phyloP scores from a whole-genome alignment of 2,329 filamentous ascomycete species.

The Paramyrothecium roridum region DNA sequence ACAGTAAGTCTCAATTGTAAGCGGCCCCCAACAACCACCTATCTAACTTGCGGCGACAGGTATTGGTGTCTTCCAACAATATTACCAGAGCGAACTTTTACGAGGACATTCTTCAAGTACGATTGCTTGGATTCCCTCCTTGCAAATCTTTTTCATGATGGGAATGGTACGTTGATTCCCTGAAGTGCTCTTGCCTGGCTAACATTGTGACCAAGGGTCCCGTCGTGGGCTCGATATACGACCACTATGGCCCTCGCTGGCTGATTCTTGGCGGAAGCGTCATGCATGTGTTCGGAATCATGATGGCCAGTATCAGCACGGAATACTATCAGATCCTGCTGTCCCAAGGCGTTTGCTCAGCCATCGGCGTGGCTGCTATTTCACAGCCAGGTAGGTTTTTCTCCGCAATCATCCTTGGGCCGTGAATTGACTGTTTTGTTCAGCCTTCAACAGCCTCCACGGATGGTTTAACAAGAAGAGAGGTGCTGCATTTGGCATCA shows the following conservation, averaged over 20 bases:
- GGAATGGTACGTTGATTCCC: slow-evolving; percentile 29
- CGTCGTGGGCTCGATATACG: slow-evolving; percentile 60
- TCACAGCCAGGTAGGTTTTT: slow-evolving; percentile 23
- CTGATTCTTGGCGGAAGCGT: slow-evolving; percentile 51
- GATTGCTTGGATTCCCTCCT: slow-evolving; percentile 60
- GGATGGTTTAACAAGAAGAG: slow-evolving; percentile 31
- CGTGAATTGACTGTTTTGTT: background rate
- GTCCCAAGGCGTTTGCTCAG: slow-evolving; percentile 32
- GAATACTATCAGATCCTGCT: slow-evolving; percentile 39
- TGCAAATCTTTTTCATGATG: slow-evolving; percentile 55
- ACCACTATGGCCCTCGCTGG: slow-evolving; percentile 58
- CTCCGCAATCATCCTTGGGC: background rate
- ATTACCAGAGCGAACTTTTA: slow-evolving; percentile 51
- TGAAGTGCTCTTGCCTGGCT: slow-evolving; percentile 10
- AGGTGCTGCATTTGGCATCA: slow-evolving; percentile 30
- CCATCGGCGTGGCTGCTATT: slow-evolving; percentile 30
- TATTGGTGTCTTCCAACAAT: slow-evolving; percentile 54
- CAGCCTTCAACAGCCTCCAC: slow-evolving; percentile 24
- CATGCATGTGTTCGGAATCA: slow-evolving; percentile 57
- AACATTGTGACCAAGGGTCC: slow-evolving; percentile 38
- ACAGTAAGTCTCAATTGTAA: slow-evolving; percentile 31
- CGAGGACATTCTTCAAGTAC: slow-evolving; percentile 46
- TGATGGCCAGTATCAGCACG: slow-evolving; percentile 55
- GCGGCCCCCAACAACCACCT: slow-evolving; percentile 4
- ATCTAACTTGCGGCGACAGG: slow-evolving; percentile 14